Evolutionary conservation across 2,329 filamentous ascomycete genomes (phyloP), one percentile per base, ranked within the genome.

Genomic region (Talaromyces verruculosus): DNA sequence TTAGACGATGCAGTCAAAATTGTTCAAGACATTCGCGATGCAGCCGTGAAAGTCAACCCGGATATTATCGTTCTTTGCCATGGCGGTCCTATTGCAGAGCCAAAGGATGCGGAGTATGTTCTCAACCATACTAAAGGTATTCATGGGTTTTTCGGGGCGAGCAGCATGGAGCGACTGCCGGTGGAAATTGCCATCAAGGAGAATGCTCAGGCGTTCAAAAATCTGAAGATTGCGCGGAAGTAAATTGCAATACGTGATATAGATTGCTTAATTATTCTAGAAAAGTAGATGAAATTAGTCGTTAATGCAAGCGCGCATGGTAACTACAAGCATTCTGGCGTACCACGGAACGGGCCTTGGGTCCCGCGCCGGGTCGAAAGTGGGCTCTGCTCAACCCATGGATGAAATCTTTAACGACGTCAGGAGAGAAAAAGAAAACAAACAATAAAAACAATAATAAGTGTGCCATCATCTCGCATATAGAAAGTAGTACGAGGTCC

Each of bases 71-170:
- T 91, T 19, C 73, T 91, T n/a, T 90, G 88, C 68, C 89, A 91
- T 72, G 89, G 89, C 0, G 89, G 89, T 0, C 88, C 89, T 0
- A 89, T 91, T 68, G 87, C 88, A 3, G 82, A 81, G 61, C 87
- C 87, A 0, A 78, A 85, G 57, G 88, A 91, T 74, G 88, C 88
- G 0, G 79, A 84, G 68, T 89, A 86, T 72, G 84, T 91, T 10
- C 79, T 91, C 35, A 80, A 80, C 25, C 78, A 84, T 69, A 88
- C 87, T 0, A 83, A 81, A 45, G 88, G 88, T 0, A 79, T 91
- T n/a, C 88, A 91, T 77, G 89, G 89, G 0, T 91, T 91, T 74
- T 91, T 87, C 71, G 89, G 89, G 0, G 89, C 89, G 11, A 90
- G 87, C 68, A 76, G 85, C 63, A 89, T 91, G 85, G 89, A 91